Conservation (phyloP, 129 eudicot genomes). For the Apium graveolens region DNA sequence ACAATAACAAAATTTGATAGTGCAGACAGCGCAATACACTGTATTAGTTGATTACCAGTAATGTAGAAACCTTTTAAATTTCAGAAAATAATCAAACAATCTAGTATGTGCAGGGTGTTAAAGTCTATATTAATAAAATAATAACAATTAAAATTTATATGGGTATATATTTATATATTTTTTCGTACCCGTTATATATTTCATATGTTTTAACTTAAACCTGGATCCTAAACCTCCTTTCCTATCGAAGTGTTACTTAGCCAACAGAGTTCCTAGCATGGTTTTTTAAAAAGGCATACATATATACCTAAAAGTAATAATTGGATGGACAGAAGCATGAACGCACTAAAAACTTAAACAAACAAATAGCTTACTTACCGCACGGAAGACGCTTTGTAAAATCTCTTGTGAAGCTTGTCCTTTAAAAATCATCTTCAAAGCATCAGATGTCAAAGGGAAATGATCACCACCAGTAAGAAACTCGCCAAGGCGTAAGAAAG, state of each 20-base stretch:
- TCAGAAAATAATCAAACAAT: too few relatives aligned
- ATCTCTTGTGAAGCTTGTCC: conserved; percentile 84
- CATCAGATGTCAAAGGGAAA: conserved; percentile 87
- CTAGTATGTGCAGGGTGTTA: not conserved
- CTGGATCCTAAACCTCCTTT: not conserved
- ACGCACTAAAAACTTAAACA: not conserved
- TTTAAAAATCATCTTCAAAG: conserved; percentile 77
- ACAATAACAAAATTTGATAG: not conserved
- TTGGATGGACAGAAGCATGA: not conserved
- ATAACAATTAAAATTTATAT: too few relatives aligned
- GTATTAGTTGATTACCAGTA: not conserved
- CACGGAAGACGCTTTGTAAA: conserved; percentile 60
- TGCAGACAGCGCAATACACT: not conserved
- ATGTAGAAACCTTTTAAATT: not conserved
- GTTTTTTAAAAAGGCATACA: not conserved
- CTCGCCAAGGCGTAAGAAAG: conserved; percentile 93
- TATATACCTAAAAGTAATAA: not conserved
- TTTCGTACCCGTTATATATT: too few relatives aligned
- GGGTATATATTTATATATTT: too few relatives aligned
- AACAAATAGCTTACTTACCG: conserved; percentile 42
- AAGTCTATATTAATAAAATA: too few relatives aligned
- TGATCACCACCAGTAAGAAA: conserved; percentile 69
- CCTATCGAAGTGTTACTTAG: not conserved
- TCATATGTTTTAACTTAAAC: not conserved
- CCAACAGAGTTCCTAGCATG: not conserved